These are phyloP conservation scores for Chlorophyllum brunneum DNA, from an alignment of 768 basidiomycete species.

Conservation along the genomic window DNA sequence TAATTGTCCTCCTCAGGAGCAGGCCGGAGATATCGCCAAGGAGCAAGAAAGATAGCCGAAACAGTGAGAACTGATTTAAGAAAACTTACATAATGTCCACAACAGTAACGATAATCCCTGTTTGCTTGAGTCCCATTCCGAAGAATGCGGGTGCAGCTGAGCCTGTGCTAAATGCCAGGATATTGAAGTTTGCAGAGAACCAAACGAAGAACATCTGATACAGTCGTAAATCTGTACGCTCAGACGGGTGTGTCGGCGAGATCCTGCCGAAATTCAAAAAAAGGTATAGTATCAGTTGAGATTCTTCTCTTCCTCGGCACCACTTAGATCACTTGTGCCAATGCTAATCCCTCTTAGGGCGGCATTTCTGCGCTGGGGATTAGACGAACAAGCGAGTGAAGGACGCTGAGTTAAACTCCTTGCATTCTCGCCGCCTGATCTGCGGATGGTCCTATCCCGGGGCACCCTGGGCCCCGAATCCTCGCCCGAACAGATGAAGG, in stretches of 20 bases:
- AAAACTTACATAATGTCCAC: conserved; percentile 37
- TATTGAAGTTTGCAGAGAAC: conserved; percentile 69
- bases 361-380: no score
- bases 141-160: conserved; percentile 58
- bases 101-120: conserved; percentile 43
- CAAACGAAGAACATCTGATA: conserved; percentile 70
- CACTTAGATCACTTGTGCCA: no score
- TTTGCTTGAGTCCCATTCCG: conserved; percentile 47
- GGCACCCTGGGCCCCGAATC: neutral
- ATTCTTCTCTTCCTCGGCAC: no score
- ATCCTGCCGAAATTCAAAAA: conserved; percentile 32
- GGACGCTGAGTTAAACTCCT: no score
- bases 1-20: no score
- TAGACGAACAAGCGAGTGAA: no score
- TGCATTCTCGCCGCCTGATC: no score
- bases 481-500: no score
- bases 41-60: neutral
- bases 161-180: conserved; percentile 59
- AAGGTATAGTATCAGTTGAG: no score
- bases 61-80: neutral
- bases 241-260: conserved; percentile 44
- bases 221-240: conserved; percentile 53
- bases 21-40: no score
- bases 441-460: no score
- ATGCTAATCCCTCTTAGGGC: no score